A percentile compares a stretch with the other conserved stretches of the same genome.
These are phyloP conservation scores for Talaromyces borbonicus DNA, from an alignment of 495 filamentous ascomycete species.

Conservation along the genomic window DNA sequence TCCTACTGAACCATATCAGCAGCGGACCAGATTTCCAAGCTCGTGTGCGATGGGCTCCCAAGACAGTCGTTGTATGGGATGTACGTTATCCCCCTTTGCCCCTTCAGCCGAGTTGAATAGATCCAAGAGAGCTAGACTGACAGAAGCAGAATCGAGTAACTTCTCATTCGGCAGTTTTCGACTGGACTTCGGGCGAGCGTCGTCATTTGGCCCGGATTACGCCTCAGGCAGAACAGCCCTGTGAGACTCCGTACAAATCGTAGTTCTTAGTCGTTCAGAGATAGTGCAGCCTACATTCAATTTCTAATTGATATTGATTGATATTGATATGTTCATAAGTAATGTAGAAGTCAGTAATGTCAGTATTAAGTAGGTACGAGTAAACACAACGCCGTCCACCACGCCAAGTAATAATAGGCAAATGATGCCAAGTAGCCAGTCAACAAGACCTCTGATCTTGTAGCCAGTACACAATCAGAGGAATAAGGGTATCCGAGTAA, in stretches of 20 bases:
- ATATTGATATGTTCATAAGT: too few species aligned
- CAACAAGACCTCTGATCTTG: neutral
- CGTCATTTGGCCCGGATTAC: conserved; percentile 75
- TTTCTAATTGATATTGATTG: too few species aligned
- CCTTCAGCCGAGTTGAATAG: neutral
- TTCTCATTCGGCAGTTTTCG: conserved; percentile 64
- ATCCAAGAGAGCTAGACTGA: conserved; percentile 5
- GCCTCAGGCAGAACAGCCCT: conserved; percentile 61
- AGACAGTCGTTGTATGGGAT: conserved; percentile 79
- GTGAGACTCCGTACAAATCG: conserved; percentile 5
- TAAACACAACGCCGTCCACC: neutral
- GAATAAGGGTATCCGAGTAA: conserved; percentile 6
- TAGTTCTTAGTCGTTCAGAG: too few species aligned
- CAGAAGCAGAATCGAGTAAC: conserved; percentile 57
- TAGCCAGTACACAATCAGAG: neutral
- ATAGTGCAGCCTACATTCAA: too few species aligned
- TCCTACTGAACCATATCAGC: conserved; percentile 68
- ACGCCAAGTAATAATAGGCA: too few species aligned
- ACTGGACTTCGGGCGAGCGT: conserved; percentile 65
- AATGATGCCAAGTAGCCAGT: neutral
- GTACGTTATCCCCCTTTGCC: too few species aligned
- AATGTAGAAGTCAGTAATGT: too few species aligned
- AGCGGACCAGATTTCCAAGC: conserved; percentile 68
- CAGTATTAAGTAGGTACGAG: too few species aligned
- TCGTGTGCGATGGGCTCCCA: conserved; percentile 62